These are phyloP conservation scores for Trichoderma virens DNA, from an alignment of 495 filamentous ascomycete species.

Conservation along the genomic window DNA sequence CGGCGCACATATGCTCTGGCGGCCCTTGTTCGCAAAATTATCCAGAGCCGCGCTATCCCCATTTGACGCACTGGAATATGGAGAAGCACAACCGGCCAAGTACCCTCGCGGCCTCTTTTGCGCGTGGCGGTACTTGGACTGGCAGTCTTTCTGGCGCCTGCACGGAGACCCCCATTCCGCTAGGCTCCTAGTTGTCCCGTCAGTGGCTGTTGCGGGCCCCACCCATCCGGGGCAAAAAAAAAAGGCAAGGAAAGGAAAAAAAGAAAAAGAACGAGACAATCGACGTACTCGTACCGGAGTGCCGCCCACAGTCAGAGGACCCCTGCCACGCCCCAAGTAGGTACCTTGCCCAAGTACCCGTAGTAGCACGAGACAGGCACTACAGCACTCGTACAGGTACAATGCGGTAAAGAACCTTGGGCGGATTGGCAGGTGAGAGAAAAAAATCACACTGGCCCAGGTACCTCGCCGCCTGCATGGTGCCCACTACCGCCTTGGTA, in stretches of 20 bases:
- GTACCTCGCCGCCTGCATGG: background rate
- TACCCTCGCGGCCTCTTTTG: background rate
- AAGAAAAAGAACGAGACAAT: background rate
- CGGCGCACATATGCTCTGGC: background rate
- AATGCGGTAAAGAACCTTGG: constrained; percentile 3
- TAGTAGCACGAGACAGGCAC: no score
- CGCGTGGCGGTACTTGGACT: background rate
- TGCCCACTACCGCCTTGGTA: background rate
- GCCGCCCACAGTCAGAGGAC: background rate
- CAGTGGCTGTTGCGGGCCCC: background rate
- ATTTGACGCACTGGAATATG: background rate
- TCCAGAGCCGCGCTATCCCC: background rate
- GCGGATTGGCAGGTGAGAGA: background rate
- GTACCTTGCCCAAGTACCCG: background rate
- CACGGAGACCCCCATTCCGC: constrained; percentile 5
- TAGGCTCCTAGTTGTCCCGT: constrained; percentile 4
- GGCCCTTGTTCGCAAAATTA: background rate
- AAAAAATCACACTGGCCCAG: background rate
- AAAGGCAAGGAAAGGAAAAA: background rate
- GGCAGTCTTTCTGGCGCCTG: background rate
- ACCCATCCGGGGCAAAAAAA: background rate
- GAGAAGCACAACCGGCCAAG: background rate
- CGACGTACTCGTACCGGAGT: background rate
- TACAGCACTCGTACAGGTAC: background rate
- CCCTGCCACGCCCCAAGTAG: background rate